These are phyloP conservation scores for Erodium moschatum DNA, from an alignment of 441 rosid species.

Conservation along the genomic window DNA sequence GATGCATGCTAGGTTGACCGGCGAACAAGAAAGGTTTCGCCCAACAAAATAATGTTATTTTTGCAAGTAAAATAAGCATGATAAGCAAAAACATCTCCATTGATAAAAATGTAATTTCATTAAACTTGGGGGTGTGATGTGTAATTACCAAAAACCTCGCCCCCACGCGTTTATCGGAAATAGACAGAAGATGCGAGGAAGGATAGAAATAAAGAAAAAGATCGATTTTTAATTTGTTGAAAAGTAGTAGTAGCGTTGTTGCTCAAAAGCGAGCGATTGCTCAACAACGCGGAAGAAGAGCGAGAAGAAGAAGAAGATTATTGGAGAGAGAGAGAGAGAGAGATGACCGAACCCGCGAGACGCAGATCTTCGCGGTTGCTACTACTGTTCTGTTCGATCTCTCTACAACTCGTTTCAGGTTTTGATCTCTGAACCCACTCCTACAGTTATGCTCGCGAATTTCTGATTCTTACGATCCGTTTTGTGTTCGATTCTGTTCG, in stretches of 20 bases:
- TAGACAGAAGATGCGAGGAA: background rate
- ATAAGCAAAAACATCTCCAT: too few species aligned
- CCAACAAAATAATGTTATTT: too few species aligned
- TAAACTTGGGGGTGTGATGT: background rate
- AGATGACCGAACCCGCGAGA: constrained; percentile 33
- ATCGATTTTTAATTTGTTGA: background rate
- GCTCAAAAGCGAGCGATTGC: constrained; percentile 16
- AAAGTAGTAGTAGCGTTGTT: background rate
- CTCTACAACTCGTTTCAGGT: constrained; percentile 57
- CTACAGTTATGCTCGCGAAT: too few species aligned
- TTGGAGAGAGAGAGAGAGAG: constrained; percentile 18
- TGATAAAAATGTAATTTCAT: background rate
- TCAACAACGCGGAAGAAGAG: background rate
- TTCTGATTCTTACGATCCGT: background rate
- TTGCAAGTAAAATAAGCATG: too few species aligned
- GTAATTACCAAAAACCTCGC: background rate
- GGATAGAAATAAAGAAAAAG: background rate
- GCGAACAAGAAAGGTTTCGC: too few species aligned
- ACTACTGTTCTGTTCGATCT: constrained; percentile 37
- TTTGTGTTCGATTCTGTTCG: background rate
- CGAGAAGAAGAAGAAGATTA: too few species aligned
- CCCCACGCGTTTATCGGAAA: background rate
- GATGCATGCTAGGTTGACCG: too few species aligned
- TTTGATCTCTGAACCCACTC: constrained; percentile 15
- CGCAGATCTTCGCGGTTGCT: constrained; percentile 29